phyloP scores from a whole-genome alignment of 768 basidiomycete genomes.

The Hydnomerulius pinastri region DNA sequence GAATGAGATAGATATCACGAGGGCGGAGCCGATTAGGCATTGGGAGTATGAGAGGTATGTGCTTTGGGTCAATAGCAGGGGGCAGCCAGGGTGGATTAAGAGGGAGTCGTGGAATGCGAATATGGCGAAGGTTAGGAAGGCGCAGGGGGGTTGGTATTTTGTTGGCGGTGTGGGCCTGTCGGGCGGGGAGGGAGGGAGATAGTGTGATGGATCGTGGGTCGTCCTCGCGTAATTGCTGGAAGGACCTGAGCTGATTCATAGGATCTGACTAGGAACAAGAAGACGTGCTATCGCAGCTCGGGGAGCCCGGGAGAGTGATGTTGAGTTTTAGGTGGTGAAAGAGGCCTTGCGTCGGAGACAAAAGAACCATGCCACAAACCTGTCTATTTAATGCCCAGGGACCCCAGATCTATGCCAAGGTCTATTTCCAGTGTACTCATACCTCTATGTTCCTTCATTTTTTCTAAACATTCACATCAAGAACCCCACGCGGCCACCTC shows the following conservation, averaged over 20 bases:
- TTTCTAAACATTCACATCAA: constrained; percentile 4
- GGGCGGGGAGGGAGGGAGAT: too few species aligned
- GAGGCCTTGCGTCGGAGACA: too few species aligned
- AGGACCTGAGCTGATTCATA: too few species aligned
- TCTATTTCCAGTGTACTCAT: constrained; percentile 1
- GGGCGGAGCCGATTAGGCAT: background rate
- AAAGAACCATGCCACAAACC: too few species aligned
- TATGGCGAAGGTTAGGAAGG: background rate
- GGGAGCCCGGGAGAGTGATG: too few species aligned
- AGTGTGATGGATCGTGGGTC: too few species aligned
- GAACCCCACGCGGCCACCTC: constrained; percentile 21
- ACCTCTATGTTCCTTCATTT: background rate
- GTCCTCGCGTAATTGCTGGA: too few species aligned
- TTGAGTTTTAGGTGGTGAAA: too few species aligned
- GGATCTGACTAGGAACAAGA: too few species aligned
- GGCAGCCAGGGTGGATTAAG: background rate
- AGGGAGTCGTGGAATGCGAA: background rate
- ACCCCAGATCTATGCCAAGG: constrained; percentile 9
- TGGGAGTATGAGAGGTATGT: background rate
- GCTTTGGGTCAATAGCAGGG: background rate
- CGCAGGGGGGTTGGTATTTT: background rate
- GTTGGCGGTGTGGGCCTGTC: background rate
- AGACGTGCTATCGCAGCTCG: too few species aligned
- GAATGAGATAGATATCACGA: background rate
- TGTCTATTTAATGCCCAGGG: too few species aligned